Conservation (phyloP, 2,329 filamentous ascomycete genomes). For the Sarocladium kiliense region DNA sequence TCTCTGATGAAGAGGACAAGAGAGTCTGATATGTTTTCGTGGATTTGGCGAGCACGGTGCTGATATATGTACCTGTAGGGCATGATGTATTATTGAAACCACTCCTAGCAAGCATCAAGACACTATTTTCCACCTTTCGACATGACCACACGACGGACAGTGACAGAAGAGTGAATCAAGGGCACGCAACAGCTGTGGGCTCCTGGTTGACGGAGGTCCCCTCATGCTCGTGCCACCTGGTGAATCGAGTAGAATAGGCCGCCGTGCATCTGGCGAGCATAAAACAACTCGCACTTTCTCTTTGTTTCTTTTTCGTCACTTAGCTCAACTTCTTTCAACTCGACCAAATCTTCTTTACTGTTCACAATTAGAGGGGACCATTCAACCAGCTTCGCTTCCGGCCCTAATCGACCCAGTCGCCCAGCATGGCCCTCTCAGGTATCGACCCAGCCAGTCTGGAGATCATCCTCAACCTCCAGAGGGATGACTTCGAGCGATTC, state of each 20-base stretch:
- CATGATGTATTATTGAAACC: too few species aligned
- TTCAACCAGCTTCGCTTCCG: too few species aligned
- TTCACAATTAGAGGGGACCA: too few species aligned
- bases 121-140: background rate
- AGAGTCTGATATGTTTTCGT: background rate
- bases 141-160: too few species aligned
- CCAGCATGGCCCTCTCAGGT: background rate
- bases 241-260: background rate
- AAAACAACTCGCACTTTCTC: background rate
- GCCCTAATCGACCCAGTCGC: background rate
- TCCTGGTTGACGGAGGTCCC: too few species aligned
- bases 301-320: too few species aligned
- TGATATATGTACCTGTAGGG: too few species aligned
- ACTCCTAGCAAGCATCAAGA: conserved; percentile 2
- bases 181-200: background rate
- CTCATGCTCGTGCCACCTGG: too few species aligned
- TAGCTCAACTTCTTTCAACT: too few species aligned
- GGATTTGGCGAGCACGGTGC: too few species aligned
- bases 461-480: background rate
- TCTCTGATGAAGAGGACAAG: background rate
- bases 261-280: background rate
- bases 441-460: background rate
- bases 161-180: background rate
- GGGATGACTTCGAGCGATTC: conserved; percentile 1
- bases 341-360: too few species aligned